Percentiles rank a stretch among this genome's conserved stretches.
Evolutionary conservation across 2,329 filamentous ascomycete genomes (phyloP).

Genomic region (Claviceps humidiphila): DNA sequence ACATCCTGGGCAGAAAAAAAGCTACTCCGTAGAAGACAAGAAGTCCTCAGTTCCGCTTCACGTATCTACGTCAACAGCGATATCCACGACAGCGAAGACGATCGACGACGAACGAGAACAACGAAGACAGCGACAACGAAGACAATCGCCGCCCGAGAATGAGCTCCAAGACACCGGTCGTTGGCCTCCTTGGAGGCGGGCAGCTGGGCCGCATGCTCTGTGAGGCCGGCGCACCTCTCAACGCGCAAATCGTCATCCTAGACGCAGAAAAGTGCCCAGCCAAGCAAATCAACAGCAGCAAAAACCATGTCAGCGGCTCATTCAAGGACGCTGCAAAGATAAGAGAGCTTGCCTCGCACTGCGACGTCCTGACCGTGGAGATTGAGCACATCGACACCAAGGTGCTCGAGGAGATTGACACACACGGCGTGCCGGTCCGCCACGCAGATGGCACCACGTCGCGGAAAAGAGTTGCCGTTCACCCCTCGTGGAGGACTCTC

Average conservation of each 20-base stretch:
- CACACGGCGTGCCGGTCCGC: constrained; percentile 41
- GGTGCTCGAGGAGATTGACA: constrained; percentile 70
- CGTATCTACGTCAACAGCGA: too few species aligned
- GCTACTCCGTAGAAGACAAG: too few species aligned
- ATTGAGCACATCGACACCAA: constrained; percentile 93
- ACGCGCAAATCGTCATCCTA: constrained; percentile 65
- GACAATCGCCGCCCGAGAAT: background rate
- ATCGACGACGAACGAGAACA: too few species aligned
- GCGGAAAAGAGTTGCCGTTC: constrained; percentile 43
- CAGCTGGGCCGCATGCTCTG: constrained; percentile 89
- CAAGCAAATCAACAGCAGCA: constrained; percentile 70
- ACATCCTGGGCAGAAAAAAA: too few species aligned
- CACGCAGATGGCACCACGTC: constrained; percentile 12
- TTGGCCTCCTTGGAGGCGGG: constrained; percentile 46
- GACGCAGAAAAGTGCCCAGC: constrained; percentile 67
- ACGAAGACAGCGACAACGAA: too few species aligned
- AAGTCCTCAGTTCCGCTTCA: too few species aligned
- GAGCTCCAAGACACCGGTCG: constrained; percentile 21
- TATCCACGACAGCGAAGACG: too few species aligned
- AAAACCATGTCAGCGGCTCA: constrained; percentile 66
- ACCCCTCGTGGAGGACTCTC: constrained; percentile 78
- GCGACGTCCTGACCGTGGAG: constrained; percentile 79
- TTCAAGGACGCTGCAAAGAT: constrained; percentile 78
- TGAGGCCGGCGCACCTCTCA: constrained; percentile 64
- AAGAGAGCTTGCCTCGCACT: constrained; percentile 59